A percentile compares a stretch with the other conserved stretches of the same genome.
phyloP scores from a whole-genome alignment of 345 rosid species.

The Salix dunnii region DNA sequence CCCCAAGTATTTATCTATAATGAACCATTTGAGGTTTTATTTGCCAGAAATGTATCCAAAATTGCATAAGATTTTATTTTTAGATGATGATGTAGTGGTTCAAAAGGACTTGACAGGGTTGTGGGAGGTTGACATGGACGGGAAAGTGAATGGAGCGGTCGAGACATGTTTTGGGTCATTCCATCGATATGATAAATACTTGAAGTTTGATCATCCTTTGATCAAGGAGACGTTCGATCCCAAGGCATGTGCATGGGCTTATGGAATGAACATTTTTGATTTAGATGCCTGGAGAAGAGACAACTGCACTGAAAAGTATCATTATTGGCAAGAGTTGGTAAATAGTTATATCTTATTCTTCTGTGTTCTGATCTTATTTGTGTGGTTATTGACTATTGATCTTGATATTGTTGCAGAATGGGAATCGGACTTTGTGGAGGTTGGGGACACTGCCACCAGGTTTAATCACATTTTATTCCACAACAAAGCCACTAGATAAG shows the following conservation, averaged over 20 bases:
- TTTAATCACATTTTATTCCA: constrained; percentile 12
- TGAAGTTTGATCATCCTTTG: constrained; percentile 5
- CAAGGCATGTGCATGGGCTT: constrained; percentile 16
- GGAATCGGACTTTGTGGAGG: constrained; percentile 5
- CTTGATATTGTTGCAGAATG: constrained; percentile 2
- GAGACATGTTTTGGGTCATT: constrained; percentile 9
- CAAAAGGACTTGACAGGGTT: constrained; percentile 13
- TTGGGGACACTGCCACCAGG: constrained; percentile 12
- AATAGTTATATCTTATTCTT: neutral
- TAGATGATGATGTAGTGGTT: constrained; percentile 16
- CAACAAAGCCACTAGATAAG: constrained; percentile 5
- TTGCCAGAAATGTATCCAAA: constrained; percentile 13
- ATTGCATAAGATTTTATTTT: constrained; percentile 7
- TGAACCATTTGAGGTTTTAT: constrained; percentile 16
- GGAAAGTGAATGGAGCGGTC: constrained; percentile 15
- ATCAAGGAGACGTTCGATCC: constrained; percentile 6
- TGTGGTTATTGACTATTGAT: neutral
- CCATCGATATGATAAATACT: constrained; percentile 1
- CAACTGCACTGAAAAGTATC: constrained; percentile 6
- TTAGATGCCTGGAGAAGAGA: constrained; percentile 6
- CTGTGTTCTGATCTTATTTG: neutral
- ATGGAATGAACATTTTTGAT: constrained; percentile 16
- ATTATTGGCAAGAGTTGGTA: constrained; percentile 12
- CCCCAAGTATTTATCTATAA: constrained; percentile 8
- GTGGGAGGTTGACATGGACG: constrained; percentile 13